Conservation (phyloP, 176 grass and related monocot genomes). For the Rhynchospora tenuis region DNA sequence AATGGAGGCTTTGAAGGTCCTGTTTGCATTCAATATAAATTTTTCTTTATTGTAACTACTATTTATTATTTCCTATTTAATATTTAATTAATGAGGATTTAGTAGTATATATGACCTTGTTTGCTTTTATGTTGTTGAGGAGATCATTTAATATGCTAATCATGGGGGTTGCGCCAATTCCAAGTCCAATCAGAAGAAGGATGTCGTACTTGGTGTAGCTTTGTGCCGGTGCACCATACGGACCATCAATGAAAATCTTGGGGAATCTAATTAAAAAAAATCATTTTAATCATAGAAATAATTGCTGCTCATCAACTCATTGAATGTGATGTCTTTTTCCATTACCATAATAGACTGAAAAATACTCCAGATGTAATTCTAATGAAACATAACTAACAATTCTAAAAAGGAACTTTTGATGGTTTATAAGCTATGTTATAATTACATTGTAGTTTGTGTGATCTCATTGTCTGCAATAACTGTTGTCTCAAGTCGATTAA, state of each 20-base stretch:
- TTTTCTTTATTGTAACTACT: background rate
- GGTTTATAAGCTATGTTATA: background rate
- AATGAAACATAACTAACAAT: background rate
- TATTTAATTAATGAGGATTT: background rate
- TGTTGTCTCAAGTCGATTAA: conserved; percentile 81
- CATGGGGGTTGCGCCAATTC: conserved; percentile 75
- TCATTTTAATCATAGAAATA: background rate
- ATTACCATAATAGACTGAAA: background rate
- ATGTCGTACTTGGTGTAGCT: conserved; percentile 82
- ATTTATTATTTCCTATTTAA: background rate
- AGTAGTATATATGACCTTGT: conserved; percentile 31
- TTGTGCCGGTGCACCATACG: conserved; percentile 73
- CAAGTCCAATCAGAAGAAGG: conserved; percentile 65
- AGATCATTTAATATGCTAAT: conserved; percentile 89
- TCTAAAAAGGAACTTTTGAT: background rate
- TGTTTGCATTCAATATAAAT: conserved; percentile 24
- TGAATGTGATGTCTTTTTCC: background rate
- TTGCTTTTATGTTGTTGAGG: conserved; percentile 55
- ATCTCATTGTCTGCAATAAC: conserved; percentile 54
- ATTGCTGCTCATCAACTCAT: background rate
- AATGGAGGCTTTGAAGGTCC: conserved; percentile 38
- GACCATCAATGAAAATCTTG: conserved; percentile 59
- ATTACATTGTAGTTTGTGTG: conserved; percentile 53
- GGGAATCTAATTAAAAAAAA: conserved; percentile 51
- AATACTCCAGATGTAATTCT: background rate